Conservation (phyloP, 2,329 filamentous ascomycete genomes). For the Podosphaera xanthii region DNA sequence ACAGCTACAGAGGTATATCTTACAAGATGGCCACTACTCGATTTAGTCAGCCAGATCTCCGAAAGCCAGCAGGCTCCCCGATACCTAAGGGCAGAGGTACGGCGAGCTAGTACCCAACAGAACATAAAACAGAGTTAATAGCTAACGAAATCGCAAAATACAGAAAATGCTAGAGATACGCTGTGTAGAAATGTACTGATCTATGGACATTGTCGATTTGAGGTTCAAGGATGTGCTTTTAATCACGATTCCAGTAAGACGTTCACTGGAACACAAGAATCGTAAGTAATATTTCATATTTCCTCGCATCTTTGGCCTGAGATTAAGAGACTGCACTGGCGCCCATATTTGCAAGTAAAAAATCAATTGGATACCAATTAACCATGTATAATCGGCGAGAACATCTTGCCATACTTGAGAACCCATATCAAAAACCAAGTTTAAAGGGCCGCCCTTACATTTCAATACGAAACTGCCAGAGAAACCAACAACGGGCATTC, state of each 20-base stretch:
- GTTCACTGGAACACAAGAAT: constrained; percentile 23
- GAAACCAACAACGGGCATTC: no score
- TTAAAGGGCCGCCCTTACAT: no score
- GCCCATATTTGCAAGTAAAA: no score
- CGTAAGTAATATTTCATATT: constrained; percentile 19
- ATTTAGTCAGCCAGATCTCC: constrained; percentile 15
- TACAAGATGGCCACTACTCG: constrained; percentile 15
- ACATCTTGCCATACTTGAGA: no score
- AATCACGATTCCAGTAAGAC: constrained; percentile 59
- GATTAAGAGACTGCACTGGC: neutral
- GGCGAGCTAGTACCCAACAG: constrained; percentile 11
- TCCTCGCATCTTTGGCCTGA: neutral
- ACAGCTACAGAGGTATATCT: constrained; percentile 1
- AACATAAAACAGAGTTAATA: constrained; percentile 6
- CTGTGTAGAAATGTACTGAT: constrained; percentile 83
- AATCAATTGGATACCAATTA: no score
- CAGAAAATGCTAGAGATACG: constrained; percentile 61
- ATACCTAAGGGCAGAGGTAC: constrained; percentile 32
- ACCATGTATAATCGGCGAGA: no score
- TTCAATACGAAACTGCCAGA: no score
- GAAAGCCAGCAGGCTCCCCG: constrained; percentile 26
- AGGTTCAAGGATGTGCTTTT: constrained; percentile 73
- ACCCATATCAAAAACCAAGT: no score
- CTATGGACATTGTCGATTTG: constrained; percentile 79
- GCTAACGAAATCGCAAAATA: neutral